Conservation (phyloP, 2,329 filamentous ascomycete species). For the Pestalotiopsis sp. region DNA sequence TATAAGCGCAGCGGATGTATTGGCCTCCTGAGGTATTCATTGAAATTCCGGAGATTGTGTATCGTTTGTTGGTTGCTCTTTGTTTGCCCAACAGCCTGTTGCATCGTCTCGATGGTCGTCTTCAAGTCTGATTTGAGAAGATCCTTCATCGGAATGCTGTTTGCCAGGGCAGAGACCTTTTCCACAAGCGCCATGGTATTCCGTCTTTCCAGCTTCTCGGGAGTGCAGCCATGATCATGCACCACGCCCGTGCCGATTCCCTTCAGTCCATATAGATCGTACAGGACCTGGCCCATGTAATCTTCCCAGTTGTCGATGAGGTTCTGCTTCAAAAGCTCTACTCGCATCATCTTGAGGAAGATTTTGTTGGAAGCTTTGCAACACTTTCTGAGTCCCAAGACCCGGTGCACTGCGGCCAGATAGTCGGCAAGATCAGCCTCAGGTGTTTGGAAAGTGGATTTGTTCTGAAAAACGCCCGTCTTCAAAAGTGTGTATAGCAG, state of each 20-base stretch:
- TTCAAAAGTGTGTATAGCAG: constrained; percentile 80
- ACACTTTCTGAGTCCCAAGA: constrained; percentile 78
- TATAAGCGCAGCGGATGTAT: constrained; percentile 82
- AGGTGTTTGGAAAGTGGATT: constrained; percentile 61
- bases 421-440: constrained; percentile 77
- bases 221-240: constrained; percentile 76
- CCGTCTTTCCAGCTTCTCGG: constrained; percentile 75
- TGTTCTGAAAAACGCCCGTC: constrained; percentile 69
- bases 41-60: constrained; percentile 85
- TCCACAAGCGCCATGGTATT: constrained; percentile 82
- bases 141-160: constrained; percentile 85
- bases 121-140: constrained; percentile 89
- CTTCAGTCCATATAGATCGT: constrained; percentile 79
- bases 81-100: constrained; percentile 77
- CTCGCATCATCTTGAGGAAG: constrained; percentile 85
- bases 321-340: constrained; percentile 76
- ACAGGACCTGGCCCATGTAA: constrained; percentile 82
- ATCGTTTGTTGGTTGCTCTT: constrained; percentile 78
- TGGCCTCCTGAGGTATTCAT: constrained; percentile 76
- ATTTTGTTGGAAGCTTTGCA: constrained; percentile 85
- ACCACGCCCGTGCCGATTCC: constrained; percentile 66
- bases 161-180: constrained; percentile 78
- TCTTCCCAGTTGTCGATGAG: constrained; percentile 81
- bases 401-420: constrained; percentile 78
- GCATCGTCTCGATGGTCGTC: constrained; percentile 87